Evolutionary conservation across 495 filamentous ascomycete species (phyloP).

Genomic region (Aspergillus panamensis): DNA sequence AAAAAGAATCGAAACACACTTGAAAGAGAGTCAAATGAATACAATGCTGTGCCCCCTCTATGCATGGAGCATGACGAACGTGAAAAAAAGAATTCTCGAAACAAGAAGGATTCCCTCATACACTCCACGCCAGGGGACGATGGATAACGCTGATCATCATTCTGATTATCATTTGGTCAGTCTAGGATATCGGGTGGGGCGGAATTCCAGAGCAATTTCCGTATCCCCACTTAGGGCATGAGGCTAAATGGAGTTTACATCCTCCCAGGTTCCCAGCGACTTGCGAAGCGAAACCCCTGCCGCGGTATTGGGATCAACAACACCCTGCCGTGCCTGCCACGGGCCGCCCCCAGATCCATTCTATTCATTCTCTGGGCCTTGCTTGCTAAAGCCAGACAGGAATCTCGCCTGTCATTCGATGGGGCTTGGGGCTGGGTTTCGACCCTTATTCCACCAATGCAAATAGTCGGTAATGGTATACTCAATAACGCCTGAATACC

Average conservation of each 20-base stretch:
- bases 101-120: too few relatives aligned
- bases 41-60: too few relatives aligned
- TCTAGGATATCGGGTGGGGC: too few relatives aligned
- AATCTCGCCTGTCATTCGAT: neutral
- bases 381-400: neutral
- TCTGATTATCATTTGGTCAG: too few relatives aligned
- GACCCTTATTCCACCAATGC: neutral
- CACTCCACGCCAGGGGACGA: too few relatives aligned
- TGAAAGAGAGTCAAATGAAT: neutral
- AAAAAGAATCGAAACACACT: neutral
- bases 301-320: slow-evolving; percentile 5
- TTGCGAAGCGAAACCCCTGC: too few relatives aligned
- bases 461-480: neutral
- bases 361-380: neutral
- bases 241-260: neutral
- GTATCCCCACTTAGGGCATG: too few relatives aligned
- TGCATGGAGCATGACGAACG: too few relatives aligned
- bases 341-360: neutral
- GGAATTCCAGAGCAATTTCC: too few relatives aligned
- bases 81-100: too few relatives aligned
- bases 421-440: neutral
- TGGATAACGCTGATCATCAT: too few relatives aligned
- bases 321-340: neutral
- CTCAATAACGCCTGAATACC: neutral
- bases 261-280: too few relatives aligned